A percentile compares a stretch with the other conserved stretches of the same genome.
Evolutionary conservation across 2,329 filamentous ascomycete species (phyloP).

Genomic region (Ophiobolus disseminans): DNA sequence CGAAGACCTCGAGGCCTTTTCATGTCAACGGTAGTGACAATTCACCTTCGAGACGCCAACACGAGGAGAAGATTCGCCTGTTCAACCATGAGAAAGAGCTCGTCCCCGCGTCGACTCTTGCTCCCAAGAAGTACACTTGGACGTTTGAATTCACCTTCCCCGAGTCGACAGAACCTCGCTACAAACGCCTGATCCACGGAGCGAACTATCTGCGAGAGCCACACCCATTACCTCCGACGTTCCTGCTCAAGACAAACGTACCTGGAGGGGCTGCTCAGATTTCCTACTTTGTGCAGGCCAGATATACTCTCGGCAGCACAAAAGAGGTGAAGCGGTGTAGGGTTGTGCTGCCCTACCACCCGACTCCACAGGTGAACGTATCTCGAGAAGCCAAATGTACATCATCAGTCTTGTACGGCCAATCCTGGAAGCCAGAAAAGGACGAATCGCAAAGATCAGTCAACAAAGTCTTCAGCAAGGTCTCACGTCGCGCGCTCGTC

Average conservation of each 20-base stretch:
- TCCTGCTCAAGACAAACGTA: constrained; percentile 32
- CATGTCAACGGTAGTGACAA: constrained; percentile 24
- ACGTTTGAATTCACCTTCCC: constrained; percentile 47
- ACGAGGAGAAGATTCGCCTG: constrained; percentile 37
- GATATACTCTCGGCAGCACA: constrained; percentile 22
- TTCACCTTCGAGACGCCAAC: constrained; percentile 25
- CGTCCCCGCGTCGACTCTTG: constrained; percentile 22
- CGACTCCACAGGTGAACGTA: constrained; percentile 19
- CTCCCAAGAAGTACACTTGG: constrained; percentile 42
- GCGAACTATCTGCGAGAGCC: constrained; percentile 39
- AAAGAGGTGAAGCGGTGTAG: constrained; percentile 26
- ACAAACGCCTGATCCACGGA: constrained; percentile 35
- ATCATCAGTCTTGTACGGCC: constrained; percentile 35
- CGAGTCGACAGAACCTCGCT: constrained; percentile 34
- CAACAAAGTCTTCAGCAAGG: constrained; percentile 29
- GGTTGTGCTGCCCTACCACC: constrained; percentile 36
- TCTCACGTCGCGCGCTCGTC: constrained; percentile 23
- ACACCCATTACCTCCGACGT: constrained; percentile 44
- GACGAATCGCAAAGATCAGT: constrained; percentile 21
- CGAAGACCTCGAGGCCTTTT: constrained; percentile 39
- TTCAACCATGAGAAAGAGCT: constrained; percentile 40
- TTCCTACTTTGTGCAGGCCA: constrained; percentile 41
- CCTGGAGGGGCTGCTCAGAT: constrained; percentile 39
- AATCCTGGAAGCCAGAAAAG: constrained; percentile 35
- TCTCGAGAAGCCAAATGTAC: constrained; percentile 25